phyloP scores from a whole-genome alignment of 2,329 filamentous ascomycete species.

The Chaetothyriales sp. region DNA sequence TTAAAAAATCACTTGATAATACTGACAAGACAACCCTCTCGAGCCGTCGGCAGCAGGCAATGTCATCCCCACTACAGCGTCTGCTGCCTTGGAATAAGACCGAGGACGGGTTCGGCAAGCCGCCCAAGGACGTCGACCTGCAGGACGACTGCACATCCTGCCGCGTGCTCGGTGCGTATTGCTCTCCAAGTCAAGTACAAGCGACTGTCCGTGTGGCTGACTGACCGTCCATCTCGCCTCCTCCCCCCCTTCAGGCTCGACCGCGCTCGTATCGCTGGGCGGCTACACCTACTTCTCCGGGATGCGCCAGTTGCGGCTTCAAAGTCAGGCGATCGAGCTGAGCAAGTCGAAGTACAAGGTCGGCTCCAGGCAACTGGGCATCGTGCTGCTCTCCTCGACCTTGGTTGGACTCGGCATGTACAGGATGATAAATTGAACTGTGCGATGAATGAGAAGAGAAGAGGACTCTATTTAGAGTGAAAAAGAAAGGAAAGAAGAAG shows the following conservation, averaged over 20 bases:
- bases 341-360: slow-evolving; percentile 59
- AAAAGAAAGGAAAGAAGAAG: no score
- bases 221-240: no score
- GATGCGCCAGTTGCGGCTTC: slow-evolving; percentile 52
- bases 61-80: background rate
- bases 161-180: slow-evolving; percentile 51
- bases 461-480: no score
- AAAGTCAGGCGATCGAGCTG: slow-evolving; percentile 46
- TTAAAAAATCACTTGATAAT: background rate
- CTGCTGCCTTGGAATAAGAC: slow-evolving; percentile 1
- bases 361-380: slow-evolving; percentile 51
- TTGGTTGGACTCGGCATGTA: slow-evolving; percentile 57
- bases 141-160: slow-evolving; percentile 54
- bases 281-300: slow-evolving; percentile 66
- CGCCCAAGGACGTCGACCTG: slow-evolving; percentile 14
- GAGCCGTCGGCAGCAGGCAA: background rate
- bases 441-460: no score
- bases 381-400: slow-evolving; percentile 51
- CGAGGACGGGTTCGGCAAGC: background rate
- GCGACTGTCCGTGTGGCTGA: background rate
- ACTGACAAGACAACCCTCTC: background rate
- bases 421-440: slow-evolving; percentile 43
- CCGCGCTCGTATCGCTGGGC: slow-evolving; percentile 59
- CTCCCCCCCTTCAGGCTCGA: slow-evolving; percentile 43
- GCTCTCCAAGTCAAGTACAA: background rate